phyloP scores from a whole-genome alignment of 495 filamentous ascomycete genomes.

The Trichocladium uniseriatum region DNA sequence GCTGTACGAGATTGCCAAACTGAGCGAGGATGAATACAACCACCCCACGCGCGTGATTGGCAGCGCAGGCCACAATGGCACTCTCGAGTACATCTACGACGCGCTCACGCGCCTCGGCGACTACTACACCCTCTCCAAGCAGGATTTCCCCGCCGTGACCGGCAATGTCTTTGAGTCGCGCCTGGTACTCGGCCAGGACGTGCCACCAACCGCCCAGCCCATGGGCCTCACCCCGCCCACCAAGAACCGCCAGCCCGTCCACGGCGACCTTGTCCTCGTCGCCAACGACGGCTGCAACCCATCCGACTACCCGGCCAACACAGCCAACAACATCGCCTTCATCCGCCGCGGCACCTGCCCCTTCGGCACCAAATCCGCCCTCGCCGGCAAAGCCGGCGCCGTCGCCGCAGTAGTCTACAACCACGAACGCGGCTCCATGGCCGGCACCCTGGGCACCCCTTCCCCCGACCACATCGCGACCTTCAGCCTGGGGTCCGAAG shows the following conservation, averaged over 20 bases:
- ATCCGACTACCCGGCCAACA: conserved; percentile 35
- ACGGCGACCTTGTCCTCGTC: conserved; percentile 36
- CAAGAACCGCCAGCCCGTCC: conserved; percentile 44
- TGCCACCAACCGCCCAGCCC: conserved; percentile 41
- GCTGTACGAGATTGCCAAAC: conserved; percentile 48
- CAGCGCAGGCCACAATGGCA: conserved; percentile 48
- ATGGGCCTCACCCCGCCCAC: conserved; percentile 56
- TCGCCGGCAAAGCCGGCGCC: conserved; percentile 49
- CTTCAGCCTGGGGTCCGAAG: conserved; percentile 44
- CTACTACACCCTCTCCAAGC: conserved; percentile 50
- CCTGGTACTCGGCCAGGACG: conserved; percentile 44
- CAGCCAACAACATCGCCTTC: conserved; percentile 46
- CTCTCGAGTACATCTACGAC: conserved; percentile 51
- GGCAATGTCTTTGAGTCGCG: conserved; percentile 50
- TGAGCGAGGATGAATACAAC: conserved; percentile 44
- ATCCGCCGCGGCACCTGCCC: conserved; percentile 49
- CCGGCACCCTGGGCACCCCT: conserved; percentile 46
- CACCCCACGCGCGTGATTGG: conserved; percentile 59
- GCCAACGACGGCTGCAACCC: conserved; percentile 40
- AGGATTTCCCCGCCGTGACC: conserved; percentile 49
- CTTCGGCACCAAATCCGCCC: conserved; percentile 50
- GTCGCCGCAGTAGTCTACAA: conserved; percentile 55
- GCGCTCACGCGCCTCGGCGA: conserved; percentile 39
- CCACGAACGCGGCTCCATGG: conserved; percentile 37
- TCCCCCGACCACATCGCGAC: conserved; percentile 47